phyloP scores from a whole-genome alignment of 2,329 filamentous ascomycete species.

The Sclerotinia spermophila region DNA sequence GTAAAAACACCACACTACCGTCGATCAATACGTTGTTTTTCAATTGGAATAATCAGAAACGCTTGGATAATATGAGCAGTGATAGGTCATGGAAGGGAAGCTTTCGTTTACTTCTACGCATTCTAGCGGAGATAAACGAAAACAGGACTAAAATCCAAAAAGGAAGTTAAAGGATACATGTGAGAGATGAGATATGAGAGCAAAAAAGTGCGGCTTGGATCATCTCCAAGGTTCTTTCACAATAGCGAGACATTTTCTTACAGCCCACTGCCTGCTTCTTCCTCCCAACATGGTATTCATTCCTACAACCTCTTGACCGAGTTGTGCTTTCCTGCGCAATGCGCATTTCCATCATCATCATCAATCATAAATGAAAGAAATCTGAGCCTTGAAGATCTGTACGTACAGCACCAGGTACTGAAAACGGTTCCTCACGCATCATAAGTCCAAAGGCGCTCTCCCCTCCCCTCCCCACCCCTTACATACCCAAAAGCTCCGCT shows the following conservation, averaged over 20 bases:
- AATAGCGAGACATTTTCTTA: neutral
- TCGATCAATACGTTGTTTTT: neutral
- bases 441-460: neutral
- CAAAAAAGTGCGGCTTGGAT: neutral
- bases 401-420: neutral
- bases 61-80: constrained; percentile 19
- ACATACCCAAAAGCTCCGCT: neutral
- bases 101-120: constrained; percentile 3
- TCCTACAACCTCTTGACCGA: neutral
- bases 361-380: neutral
- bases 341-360: neutral
- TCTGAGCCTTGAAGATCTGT: neutral
- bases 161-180: neutral
- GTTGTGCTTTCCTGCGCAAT: neutral
- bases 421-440: neutral
- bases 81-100: constrained; percentile 15
- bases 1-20: neutral
- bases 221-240: neutral
- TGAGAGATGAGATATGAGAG: neutral
- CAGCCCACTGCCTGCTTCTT: neutral
- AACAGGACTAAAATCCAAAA: neutral
- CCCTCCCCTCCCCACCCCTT: too few relatives aligned
- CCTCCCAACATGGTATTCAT: constrained; percentile 7
- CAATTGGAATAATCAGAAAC: constrained; percentile 13
- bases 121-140: neutral